phyloP scores from a whole-genome alignment of 768 basidiomycete species.

The Russula abietina region DNA sequence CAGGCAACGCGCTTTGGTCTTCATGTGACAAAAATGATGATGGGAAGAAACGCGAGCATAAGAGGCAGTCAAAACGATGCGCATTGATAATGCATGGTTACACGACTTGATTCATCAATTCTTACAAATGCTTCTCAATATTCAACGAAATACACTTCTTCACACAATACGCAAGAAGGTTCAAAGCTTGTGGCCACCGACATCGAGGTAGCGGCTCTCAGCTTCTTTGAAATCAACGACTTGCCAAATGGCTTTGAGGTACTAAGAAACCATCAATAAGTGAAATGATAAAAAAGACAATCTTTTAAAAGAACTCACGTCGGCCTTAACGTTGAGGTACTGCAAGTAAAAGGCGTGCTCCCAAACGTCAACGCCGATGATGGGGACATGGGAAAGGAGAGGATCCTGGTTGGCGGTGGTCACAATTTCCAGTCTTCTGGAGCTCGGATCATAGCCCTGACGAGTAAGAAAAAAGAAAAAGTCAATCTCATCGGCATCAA shows the following conservation, averaged over 20 bases:
- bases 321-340: conserved; percentile 90
- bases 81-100: neutral
- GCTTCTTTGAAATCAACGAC: conserved; percentile 72
- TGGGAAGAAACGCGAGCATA: neutral
- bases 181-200: conserved; percentile 36
- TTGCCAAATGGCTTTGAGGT: conserved; percentile 72
- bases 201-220: conserved; percentile 56
- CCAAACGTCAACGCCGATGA: conserved; percentile 94
- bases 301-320: conserved; percentile 49
- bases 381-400: conserved; percentile 63
- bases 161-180: neutral
- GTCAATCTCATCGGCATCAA: neutral
- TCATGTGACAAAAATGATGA: neutral
- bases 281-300: neutral
- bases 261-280: conserved; percentile 36
- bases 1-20: neutral
- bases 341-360: conserved; percentile 96
- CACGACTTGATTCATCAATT: neutral
- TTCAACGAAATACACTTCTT: conserved; percentile 7
- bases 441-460: conserved; percentile 64
- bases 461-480: neutral
- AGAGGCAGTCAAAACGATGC: neutral
- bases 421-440: conserved; percentile 71
- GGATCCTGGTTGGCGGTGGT: conserved; percentile 98
- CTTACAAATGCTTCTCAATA: neutral